Percentiles rank a stretch among this genome's conserved stretches.
These are phyloP conservation scores for Trichomonascus vanleenenianus DNA, from an alignment of 805 yeast species.

Conservation along the genomic window DNA sequence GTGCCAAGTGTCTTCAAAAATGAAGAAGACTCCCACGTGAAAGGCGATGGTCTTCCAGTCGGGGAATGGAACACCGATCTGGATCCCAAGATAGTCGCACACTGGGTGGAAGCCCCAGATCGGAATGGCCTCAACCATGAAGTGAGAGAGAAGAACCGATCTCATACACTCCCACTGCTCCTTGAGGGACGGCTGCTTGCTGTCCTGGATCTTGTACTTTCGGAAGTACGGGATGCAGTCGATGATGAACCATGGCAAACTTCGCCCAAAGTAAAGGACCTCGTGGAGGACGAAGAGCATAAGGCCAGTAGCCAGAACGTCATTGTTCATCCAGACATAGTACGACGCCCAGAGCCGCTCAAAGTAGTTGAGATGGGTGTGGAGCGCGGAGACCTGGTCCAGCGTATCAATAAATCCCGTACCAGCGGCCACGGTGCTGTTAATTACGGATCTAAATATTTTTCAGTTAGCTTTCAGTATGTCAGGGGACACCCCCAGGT, in stretches of 20 bases:
- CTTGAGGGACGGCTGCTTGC: constrained; percentile 65
- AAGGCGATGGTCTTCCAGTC: constrained; percentile 43
- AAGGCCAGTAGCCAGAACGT: constrained; percentile 84
- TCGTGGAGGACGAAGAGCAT: constrained; percentile 80
- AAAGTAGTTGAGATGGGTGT: constrained; percentile 28
- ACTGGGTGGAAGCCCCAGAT: constrained; percentile 96
- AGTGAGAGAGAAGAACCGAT: constrained; percentile 76
- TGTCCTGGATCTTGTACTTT: constrained; percentile 82
- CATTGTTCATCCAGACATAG: constrained; percentile 80
- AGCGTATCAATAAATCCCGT: not conserved
- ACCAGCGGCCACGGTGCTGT: constrained; percentile 1
- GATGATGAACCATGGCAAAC: constrained; percentile 85
- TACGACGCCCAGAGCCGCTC: constrained; percentile 86
- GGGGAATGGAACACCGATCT: constrained; percentile 82
- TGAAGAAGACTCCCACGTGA: constrained; percentile 73
- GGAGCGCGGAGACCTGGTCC: not conserved
- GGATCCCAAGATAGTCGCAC: constrained; percentile 72
- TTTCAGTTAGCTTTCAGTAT: not conserved
- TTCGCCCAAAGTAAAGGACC: constrained; percentile 82
- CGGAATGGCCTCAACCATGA: constrained; percentile 89
- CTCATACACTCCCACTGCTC: constrained; percentile 94
- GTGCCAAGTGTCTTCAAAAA: constrained; percentile 93
- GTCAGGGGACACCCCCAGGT: not conserved
- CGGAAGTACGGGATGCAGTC: constrained; percentile 81
- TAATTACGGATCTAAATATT: constrained; percentile 1